Conservation (phyloP, 768 basidiomycete genomes). For the Tylopilus subfusipes region DNA sequence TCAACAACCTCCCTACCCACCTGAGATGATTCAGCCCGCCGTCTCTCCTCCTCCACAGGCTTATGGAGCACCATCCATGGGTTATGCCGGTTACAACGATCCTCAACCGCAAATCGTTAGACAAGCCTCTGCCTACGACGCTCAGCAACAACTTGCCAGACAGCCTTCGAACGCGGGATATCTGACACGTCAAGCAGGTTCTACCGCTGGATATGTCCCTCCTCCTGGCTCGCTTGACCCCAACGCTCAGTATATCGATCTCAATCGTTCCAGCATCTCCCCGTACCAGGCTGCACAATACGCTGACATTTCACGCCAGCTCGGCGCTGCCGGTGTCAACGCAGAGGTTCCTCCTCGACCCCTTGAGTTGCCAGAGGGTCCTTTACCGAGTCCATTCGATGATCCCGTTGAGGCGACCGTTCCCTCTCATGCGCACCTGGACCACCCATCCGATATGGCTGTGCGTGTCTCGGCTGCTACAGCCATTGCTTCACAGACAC, state of each 20-base stretch:
- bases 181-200: slow-evolving; percentile 19
- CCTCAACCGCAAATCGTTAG: slow-evolving; percentile 23
- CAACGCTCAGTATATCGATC: slow-evolving; percentile 54
- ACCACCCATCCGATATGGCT: slow-evolving; percentile 19
- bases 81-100: slow-evolving; percentile 25
- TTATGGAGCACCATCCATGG: slow-evolving; percentile 21
- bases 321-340: slow-evolving; percentile 37
- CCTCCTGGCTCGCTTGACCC: slow-evolving; percentile 18
- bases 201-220: slow-evolving; percentile 13
- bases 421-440: slow-evolving; percentile 33
- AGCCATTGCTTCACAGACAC: slow-evolving; percentile 8
- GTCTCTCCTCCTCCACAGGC: slow-evolving; percentile 19
- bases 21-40: slow-evolving; percentile 16
- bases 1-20: slow-evolving; percentile 19
- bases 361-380: slow-evolving; percentile 18
- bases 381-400: slow-evolving; percentile 30
- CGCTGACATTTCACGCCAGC: slow-evolving; percentile 58
- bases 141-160: slow-evolving; percentile 24
- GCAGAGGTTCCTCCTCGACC: slow-evolving; percentile 13
- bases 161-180: slow-evolving; percentile 25
- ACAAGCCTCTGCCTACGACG: slow-evolving; percentile 25
- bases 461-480: slow-evolving; percentile 9
- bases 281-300: slow-evolving; percentile 77
- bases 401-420: slow-evolving; percentile 9
- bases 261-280: slow-evolving; percentile 65